Evolutionary conservation across 345 rosid genomes (phyloP).

Genomic region (Bruguiera sexangula): DNA sequence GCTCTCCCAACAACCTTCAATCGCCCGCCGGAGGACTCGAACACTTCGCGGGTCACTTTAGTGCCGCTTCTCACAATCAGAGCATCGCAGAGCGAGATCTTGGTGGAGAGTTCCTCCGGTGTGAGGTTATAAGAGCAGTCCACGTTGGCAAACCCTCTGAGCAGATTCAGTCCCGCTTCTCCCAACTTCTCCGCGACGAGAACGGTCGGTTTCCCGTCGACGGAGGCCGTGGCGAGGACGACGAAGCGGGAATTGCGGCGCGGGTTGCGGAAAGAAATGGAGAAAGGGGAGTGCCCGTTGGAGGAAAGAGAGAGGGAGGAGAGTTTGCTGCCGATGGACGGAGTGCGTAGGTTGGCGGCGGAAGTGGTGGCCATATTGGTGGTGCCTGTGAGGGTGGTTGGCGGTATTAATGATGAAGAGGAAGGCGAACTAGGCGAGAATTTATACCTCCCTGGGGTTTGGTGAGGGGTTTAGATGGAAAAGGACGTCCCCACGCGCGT

Average conservation of each 20-base stretch:
- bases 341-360: slow-evolving; percentile 9
- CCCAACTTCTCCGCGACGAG: slow-evolving; percentile 25
- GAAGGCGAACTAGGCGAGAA: not conserved
- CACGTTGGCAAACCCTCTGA: slow-evolving; percentile 15
- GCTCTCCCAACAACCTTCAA: slow-evolving; percentile 26
- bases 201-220: slow-evolving; percentile 19
- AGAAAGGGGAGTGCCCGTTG: not conserved
- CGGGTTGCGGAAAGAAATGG: not conserved
- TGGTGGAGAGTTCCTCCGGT: slow-evolving; percentile 22
- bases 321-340: not conserved
- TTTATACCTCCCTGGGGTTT: slow-evolving; percentile 12
- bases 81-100: slow-evolving; percentile 25
- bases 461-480: slow-evolving; percentile 25
- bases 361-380: slow-evolving; percentile 7
- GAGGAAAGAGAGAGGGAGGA: slow-evolving; percentile 12
- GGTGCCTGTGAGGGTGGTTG: not conserved
- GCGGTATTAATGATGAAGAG: not conserved
- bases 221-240: slow-evolving; percentile 7
- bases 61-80: slow-evolving; percentile 25
- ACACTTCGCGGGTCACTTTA: slow-evolving; percentile 23
- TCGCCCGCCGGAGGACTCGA: slow-evolving; percentile 19
- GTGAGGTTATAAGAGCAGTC: slow-evolving; percentile 24
- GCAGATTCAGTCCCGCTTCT: slow-evolving; percentile 8
- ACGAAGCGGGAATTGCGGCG: slow-evolving; percentile 11
- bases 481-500: not conserved